Evolutionary conservation across 2,329 filamentous ascomycete genomes (phyloP), one percentile per base, ranked within the genome.

Genomic region (Helminthosporium solani): DNA sequence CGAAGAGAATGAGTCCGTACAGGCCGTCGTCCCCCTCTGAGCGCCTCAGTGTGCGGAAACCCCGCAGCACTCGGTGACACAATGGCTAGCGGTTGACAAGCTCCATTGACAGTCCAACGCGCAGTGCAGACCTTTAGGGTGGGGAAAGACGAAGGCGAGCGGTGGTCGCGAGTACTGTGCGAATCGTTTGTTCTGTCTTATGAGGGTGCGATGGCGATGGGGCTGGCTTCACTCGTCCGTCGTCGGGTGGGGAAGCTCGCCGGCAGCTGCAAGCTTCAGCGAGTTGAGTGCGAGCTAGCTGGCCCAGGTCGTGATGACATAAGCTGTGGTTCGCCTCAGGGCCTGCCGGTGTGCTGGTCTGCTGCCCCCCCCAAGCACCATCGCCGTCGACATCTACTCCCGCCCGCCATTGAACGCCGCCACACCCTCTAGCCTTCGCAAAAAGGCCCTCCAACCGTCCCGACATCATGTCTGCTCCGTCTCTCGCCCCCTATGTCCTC

Each of bases 401-500:
- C 45, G 48, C 54, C 42, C 46, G 52, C 59, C 52, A 61, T 64
- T 63, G 61, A 57, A 50, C 49, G 58, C 52, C 54, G 53, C 63
- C 50, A 52, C 47, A 42, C 55, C 50, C 54, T 52, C 49, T 52
- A 57, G 52, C 39, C 49, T 52, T 12, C 46, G 49, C 56, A 33
- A 42, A 43, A 46, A 38, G 48, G 33, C 42, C 54, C 53, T 46
- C 58, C 38, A 52, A 49, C 18, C 33, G 35, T 37, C 40, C 53
- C 65, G 60, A 60, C 60, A 70, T 68, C 71, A 87, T 89, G 86
- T 86, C 84, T 72, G 81, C 83, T 67, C 83, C 83, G 56, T 86
- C 79, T 67, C 80, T 90, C 74, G 82, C 87, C 66, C 87, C 83
- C 63, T 91, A 84, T 70, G 82, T 96, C 70, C 70, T 84, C 70